Conservation (phyloP, 2,329 filamentous ascomycete genomes). For the Magnaporthales sp. region DNA sequence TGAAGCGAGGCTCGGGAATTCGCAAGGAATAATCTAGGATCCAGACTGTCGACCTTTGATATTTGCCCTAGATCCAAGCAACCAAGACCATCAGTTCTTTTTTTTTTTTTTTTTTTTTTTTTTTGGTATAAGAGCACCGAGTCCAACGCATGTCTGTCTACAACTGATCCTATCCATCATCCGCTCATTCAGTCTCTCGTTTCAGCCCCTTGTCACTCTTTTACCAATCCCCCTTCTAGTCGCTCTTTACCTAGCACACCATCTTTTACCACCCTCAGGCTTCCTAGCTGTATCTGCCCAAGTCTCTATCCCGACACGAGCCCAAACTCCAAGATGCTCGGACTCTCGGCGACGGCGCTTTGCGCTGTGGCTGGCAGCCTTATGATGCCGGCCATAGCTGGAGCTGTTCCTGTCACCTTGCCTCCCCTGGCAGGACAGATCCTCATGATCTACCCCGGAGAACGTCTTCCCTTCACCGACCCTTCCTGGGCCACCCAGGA, state of each 20-base stretch:
- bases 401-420: not conserved
- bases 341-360: not conserved
- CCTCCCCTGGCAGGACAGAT: not conserved
- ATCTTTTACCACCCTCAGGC: not conserved
- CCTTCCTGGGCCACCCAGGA: not conserved
- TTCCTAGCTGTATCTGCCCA: not conserved
- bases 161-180: not conserved
- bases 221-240: not conserved
- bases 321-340: not conserved
- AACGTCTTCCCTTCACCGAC: not conserved
- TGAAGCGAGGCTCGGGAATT: not conserved
- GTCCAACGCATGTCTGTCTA: not conserved
- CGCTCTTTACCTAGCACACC: not conserved
- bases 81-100: too few relatives aligned
- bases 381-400: not conserved
- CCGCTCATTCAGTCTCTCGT: not conserved
- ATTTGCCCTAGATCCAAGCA: not conserved
- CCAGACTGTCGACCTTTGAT: not conserved
- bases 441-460: not conserved
- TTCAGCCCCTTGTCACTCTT: conserved; percentile 1
- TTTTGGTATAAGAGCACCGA: not conserved
- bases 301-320: not conserved
- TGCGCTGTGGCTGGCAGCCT: not conserved
- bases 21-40: not conserved
- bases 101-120: too few relatives aligned